These are phyloP conservation scores for Cenchrus americanus DNA, from an alignment of 176 grass and related monocot species.

Conservation along the genomic window DNA sequence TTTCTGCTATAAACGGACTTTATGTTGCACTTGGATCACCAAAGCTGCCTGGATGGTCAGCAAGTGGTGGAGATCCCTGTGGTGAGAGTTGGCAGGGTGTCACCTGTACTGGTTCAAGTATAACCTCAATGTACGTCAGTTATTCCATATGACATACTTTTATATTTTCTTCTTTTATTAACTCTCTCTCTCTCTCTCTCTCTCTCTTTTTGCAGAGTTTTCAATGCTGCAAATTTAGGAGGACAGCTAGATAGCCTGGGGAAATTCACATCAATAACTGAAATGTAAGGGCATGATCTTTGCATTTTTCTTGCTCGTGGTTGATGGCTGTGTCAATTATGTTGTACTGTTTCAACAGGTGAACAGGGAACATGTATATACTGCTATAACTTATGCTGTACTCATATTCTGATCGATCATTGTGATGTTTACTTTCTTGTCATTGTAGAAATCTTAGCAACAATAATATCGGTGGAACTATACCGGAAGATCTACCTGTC, in stretches of 20 bases:
- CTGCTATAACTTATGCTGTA: constrained; percentile 18
- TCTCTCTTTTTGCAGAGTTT: constrained; percentile 68
- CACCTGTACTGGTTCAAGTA: constrained; percentile 68
- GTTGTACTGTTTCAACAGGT: not conserved
- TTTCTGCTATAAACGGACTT: constrained; percentile 90
- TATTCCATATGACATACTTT: constrained; percentile 44
- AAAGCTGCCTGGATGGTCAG: constrained; percentile 73
- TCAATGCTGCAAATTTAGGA: constrained; percentile 75
- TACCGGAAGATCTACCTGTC: constrained; percentile 80
- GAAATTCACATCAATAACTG: constrained; percentile 73
- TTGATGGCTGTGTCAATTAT: not conserved
- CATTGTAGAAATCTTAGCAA: constrained; percentile 87
- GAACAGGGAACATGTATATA: constrained; percentile 20
- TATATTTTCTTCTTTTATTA: too few species aligned
- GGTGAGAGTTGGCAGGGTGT: constrained; percentile 87
- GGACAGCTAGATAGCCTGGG: constrained; percentile 68
- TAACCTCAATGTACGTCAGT: constrained; percentile 79
- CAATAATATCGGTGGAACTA: constrained; percentile 76
- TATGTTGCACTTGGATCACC: constrained; percentile 75
- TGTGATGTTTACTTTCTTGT: constrained; percentile 25
- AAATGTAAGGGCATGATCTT: constrained; percentile 55
- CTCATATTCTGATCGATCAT: not conserved
- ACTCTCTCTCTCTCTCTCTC: too few species aligned
- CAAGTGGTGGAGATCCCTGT: constrained; percentile 86
- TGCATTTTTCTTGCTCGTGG: constrained; percentile 16